phyloP scores from a whole-genome alignment of 2,329 filamentous ascomycete genomes.

The Ascochyta fabae region DNA sequence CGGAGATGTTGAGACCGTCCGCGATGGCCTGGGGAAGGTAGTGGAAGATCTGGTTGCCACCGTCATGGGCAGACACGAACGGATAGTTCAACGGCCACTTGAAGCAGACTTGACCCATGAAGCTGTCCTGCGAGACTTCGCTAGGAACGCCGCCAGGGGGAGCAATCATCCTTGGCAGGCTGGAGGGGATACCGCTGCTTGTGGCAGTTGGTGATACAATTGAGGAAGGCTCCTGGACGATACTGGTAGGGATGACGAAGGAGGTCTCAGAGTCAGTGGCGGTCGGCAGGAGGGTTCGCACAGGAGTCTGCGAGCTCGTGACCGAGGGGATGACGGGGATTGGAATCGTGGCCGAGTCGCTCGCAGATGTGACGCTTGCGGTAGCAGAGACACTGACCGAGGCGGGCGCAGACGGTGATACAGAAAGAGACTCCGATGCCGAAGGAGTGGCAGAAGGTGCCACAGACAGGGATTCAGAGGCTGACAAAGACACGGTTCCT shows the following conservation, averaged over 20 bases:
- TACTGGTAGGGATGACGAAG: conserved; percentile 65
- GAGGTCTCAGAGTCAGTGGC: conserved; percentile 55
- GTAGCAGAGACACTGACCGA: conserved; percentile 7
- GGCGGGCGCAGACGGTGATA: conserved; percentile 10
- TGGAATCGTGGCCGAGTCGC: conserved; percentile 21
- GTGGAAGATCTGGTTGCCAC: conserved; percentile 84
- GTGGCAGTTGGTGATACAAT: conserved; percentile 53
- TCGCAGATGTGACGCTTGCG: conserved; percentile 9
- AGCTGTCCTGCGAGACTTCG: conserved; percentile 66
- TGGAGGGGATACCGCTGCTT: conserved; percentile 64
- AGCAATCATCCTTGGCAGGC: conserved; percentile 76
- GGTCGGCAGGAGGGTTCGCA: conserved; percentile 54
- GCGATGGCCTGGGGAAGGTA: conserved; percentile 75
- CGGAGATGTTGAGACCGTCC: conserved; percentile 62
- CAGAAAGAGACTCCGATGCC: conserved; percentile 10
- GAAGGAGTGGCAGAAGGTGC: conserved; percentile 9
- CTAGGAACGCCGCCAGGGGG: conserved; percentile 66
- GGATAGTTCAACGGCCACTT: conserved; percentile 79
- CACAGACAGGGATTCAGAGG: conserved; percentile 1
- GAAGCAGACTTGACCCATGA: conserved; percentile 85
- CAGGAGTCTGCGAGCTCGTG: conserved; percentile 35
- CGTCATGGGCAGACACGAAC: conserved; percentile 75
- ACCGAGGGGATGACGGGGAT: conserved; percentile 25
- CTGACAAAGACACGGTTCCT: background rate
- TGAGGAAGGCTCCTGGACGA: conserved; percentile 63